Evolutionary conservation across 1,284 basidiomycete species (phyloP), one percentile per base, ranked within the genome.

Genomic region (Ceratobasidium sp.): DNA sequence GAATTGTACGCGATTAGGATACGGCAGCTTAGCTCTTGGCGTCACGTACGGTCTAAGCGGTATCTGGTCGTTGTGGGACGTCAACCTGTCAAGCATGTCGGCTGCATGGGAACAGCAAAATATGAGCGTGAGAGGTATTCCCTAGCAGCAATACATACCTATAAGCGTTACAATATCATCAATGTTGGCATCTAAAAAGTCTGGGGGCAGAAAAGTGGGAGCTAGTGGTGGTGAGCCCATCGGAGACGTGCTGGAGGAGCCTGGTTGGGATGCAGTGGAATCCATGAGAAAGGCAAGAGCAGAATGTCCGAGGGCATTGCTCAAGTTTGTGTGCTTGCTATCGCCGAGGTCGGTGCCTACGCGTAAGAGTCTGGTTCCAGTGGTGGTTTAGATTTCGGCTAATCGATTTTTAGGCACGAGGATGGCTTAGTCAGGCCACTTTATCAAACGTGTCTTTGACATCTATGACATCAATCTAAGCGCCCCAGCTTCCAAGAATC

Each of bases 21-120:
- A 4, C n/a, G 58, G 15, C 73, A 46, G 56, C 40, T 56, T 28
- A 58, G 56, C 4, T 78, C 33, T 79, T 79, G 58, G 63, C 60
- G 70, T 80, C 78, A 90, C 93, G 82, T 87, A 95, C 91, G 94
- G 91, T 77, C 91, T 90, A 80, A 96, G 87, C 80, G 94, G 94
- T 85, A 98, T 96, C 84, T 91, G 91, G 88, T 98, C 96, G 87
- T 98, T 98, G 89, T 97, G 95, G 80, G 90, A 89, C 86, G 97
- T 96, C 81, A 98, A 88, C 80, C 96, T 92, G 84, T 96, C 91
- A 82, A 98, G 91, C 96, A 98, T 98, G 85, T 97, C 94, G 81
- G 95, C 95, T 96, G 84, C 64, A 82, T 77, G 68, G 60, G 78
- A 77, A 73, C 79, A 81, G 56, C 55, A 39, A 73, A 44, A 67